Conservation (phyloP, 2,329 filamentous ascomycete genomes). For the Botrytis pseudocinerea region DNA sequence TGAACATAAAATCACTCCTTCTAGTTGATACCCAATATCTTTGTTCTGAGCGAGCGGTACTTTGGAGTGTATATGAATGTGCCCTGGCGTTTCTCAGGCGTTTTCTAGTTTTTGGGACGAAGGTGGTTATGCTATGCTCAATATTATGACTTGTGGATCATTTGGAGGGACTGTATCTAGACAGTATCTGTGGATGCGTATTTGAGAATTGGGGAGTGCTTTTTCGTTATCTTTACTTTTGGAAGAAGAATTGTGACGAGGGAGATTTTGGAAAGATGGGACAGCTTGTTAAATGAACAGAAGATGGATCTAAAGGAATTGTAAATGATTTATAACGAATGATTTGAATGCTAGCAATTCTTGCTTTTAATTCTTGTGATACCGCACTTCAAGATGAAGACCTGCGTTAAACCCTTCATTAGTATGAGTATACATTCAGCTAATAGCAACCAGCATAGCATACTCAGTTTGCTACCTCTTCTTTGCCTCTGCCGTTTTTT, state of each 20-base stretch:
- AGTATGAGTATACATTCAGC: background rate
- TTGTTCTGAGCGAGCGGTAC: slow-evolving; percentile 15
- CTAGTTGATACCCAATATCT: slow-evolving; percentile 5
- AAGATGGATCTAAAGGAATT: background rate
- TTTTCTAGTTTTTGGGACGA: slow-evolving; percentile 9
- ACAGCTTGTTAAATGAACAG: background rate
- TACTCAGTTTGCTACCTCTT: background rate
- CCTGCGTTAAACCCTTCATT: background rate
- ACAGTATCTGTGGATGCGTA: slow-evolving; percentile 17
- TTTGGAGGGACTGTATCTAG: background rate
- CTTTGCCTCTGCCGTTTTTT: background rate
- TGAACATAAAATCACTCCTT: slow-evolving; percentile 2
- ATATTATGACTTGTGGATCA: slow-evolving; percentile 1
- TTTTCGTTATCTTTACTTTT: background rate
- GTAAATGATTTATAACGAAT: slow-evolving; percentile 4
- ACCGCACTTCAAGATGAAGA: background rate
- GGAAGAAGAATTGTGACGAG: slow-evolving; percentile 1
- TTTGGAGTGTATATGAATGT: slow-evolving; percentile 18
- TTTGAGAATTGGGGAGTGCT: slow-evolving; percentile 1
- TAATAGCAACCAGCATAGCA: too few relatives aligned
- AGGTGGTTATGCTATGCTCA: slow-evolving; percentile 3
- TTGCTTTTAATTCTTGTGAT: background rate
- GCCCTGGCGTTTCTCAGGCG: slow-evolving; percentile 18
- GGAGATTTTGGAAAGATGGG: background rate
- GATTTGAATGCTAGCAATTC: background rate